A percentile compares a stretch with the other conserved stretches of the same genome.
phyloP scores from a whole-genome alignment of 441 rosid genomes.

The Omphalea diandra region DNA sequence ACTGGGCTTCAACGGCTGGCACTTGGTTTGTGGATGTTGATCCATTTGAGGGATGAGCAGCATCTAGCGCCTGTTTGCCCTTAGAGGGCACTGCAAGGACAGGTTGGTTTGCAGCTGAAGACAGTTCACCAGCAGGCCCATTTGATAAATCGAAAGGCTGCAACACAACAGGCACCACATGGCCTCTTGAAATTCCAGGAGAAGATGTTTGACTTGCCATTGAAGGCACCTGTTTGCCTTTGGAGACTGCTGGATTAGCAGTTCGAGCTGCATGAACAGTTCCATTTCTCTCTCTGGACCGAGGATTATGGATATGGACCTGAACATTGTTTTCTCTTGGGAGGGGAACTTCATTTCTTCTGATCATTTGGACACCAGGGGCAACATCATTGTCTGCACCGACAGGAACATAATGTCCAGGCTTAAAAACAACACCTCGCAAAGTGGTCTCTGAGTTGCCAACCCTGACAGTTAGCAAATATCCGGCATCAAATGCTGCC shows the following conservation, averaged over 20 bases:
- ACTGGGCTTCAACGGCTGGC: constrained; percentile 28
- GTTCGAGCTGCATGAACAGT: constrained; percentile 28
- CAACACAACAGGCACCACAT: constrained; percentile 43
- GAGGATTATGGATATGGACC: neutral
- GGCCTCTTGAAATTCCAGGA: constrained; percentile 33
- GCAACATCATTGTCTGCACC: constrained; percentile 65
- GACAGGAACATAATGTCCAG: constrained; percentile 62
- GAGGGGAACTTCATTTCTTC: constrained; percentile 51
- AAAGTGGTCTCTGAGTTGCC: constrained; percentile 59
- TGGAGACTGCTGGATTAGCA: constrained; percentile 29
- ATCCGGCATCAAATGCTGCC: constrained; percentile 82
- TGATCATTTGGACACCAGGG: constrained; percentile 62
- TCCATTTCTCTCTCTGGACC: constrained; percentile 35
- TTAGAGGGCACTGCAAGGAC: constrained; percentile 27
- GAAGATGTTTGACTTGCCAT: constrained; percentile 36
- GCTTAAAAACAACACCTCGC: constrained; percentile 79
- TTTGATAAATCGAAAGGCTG: constrained; percentile 45
- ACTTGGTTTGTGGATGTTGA: constrained; percentile 27
- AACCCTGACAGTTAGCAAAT: constrained; percentile 66
- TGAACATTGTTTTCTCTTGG: constrained; percentile 21
- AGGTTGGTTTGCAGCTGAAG: constrained; percentile 27
- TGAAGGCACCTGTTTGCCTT: constrained; percentile 39
- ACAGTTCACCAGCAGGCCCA: constrained; percentile 30
- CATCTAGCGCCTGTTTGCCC: constrained; percentile 37
- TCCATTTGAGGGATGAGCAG: constrained; percentile 31